These are phyloP conservation scores for Rhododendron molle DNA, from an alignment of 148 eudicot species.

Conservation along the genomic window DNA sequence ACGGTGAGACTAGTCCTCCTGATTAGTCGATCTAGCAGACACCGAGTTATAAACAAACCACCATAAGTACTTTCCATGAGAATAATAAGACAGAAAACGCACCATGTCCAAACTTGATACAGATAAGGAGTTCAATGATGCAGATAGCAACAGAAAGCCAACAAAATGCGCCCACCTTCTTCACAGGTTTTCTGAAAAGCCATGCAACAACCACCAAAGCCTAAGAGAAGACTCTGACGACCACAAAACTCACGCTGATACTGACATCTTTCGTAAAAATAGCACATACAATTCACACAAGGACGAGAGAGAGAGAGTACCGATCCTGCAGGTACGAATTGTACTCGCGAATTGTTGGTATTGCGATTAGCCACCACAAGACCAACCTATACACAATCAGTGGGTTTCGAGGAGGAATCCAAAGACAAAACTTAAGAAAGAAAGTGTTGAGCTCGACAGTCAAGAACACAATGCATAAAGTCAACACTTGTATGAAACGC, in stretches of 20 bases:
- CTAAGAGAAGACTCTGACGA: not conserved
- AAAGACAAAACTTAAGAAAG: conserved; percentile 93
- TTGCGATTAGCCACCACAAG: conserved; percentile 97
- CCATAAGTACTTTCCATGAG: not conserved
- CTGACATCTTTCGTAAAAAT: not conserved
- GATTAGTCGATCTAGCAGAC: not conserved
- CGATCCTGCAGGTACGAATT: conserved; percentile 92
- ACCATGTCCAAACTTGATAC: conserved; percentile 97
- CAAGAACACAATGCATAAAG: conserved; percentile 75
- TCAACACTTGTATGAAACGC: conserved; percentile 88
- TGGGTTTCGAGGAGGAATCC: conserved; percentile 97
- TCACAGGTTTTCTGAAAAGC: conserved; percentile 59
- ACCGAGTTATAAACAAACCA: not conserved
- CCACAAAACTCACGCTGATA: not conserved
- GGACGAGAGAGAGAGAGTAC: conserved; percentile 23
- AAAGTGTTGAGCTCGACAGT: conserved; percentile 96
- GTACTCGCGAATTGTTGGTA: conserved; percentile 95
- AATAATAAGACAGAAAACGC: conserved; percentile 14
- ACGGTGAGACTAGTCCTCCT: not conserved
- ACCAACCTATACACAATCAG: conserved; percentile 73
- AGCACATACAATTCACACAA: not conserved
- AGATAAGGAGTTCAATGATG: conserved; percentile 87
- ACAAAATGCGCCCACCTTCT: conserved; percentile 80
- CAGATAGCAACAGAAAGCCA: conserved; percentile 97
- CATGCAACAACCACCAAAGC: not conserved